A percentile compares a stretch with the other conserved stretches of the same genome.
phyloP scores from a whole-genome alignment of 169 alveolate genomes.

The Theileria orientalis region DNA sequence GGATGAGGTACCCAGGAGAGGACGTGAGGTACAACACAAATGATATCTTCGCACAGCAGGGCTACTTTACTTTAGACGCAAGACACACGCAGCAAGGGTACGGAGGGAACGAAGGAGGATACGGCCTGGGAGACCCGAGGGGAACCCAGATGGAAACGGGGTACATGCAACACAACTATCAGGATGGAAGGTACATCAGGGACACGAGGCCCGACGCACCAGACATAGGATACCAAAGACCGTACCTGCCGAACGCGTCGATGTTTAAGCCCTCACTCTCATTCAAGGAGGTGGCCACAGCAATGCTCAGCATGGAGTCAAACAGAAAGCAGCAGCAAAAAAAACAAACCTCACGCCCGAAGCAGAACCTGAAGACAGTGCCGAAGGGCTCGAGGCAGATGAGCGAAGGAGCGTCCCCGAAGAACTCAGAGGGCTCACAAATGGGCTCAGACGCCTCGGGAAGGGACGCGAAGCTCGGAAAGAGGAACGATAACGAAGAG shows the following conservation, averaged over 20 bases:
- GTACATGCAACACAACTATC: not conserved
- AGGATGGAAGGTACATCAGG: not conserved
- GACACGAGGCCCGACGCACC: not conserved
- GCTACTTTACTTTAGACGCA: no score
- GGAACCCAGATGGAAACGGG: not conserved
- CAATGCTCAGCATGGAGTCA: slow-evolving; percentile 28
- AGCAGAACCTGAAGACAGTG: not conserved
- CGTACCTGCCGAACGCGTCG: not conserved
- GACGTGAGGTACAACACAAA: no score
- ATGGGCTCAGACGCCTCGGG: no score
- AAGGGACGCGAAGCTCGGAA: not conserved
- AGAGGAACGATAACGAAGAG: not conserved
- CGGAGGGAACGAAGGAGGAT: no score
- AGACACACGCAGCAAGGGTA: no score
- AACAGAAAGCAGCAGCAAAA: not conserved
- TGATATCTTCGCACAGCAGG: no score
- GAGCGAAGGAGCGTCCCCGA: not conserved
- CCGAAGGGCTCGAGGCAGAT: not conserved
- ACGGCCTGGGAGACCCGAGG: no score
- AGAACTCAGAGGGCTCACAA: not conserved
- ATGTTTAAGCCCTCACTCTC: slow-evolving; percentile 18
- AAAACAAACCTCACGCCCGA: not conserved
- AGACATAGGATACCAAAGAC: not conserved
- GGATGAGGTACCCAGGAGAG: no score
- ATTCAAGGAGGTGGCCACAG: slow-evolving; percentile 35